Base-by-base conservation (phyloP, 805 yeast genomes). In the Diddensiella transvaalensis region DNA sequence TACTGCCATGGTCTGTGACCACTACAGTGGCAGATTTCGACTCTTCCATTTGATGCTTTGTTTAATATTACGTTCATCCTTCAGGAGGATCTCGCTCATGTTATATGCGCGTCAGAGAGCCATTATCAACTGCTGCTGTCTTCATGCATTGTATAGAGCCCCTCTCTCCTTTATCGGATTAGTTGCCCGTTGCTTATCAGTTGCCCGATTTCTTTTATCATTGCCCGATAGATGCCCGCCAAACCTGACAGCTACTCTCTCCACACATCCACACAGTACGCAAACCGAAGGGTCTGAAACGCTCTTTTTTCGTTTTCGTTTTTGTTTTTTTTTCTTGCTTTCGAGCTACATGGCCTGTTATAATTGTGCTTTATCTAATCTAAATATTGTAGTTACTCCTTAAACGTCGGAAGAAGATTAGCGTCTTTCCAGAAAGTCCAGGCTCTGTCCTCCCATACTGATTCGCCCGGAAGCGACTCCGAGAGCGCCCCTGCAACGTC, bases 381-480 rank as follows among this genome's bases (percentile, higher is more conserved):
- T n/a, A n/a, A n/a, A n/a, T n/a, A n/a, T n/a, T n/a, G n/a, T n/a
- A n/a, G n/a, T n/a, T n/a, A n/a, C n/a, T n/a, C n/a, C n/a, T n/a
- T n/a, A n/a, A 35, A 18, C 17, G 8, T 35, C 8, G 38, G 38
- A n/a, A 35, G 38, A 6, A 35, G 21, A 35, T 35, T 35, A 6
- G 38, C 8, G 17, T 32, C 40, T 4, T 37, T 23, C 47, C 35
- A 44, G 38, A n/a, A 37, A 24, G 18, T 11, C 43, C 46, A 47
- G n/a, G 21, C 17, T 22, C 50, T 13, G 17, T 33, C 50, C 13
- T 19, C 46, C 47, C 46, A 47, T n/a, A 15, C 41, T n/a, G 3
- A 17, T 21, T 47, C 49, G 22, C n/a, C 43, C 17, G 47, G 50
- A 15, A 42, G 24, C 42, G 3, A 2, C 21, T 29, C 4, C 3